These are phyloP conservation scores for Cyclostephanos invisitatus DNA, from an alignment of 108 stramenopile genomes.

Conservation along the genomic window DNA sequence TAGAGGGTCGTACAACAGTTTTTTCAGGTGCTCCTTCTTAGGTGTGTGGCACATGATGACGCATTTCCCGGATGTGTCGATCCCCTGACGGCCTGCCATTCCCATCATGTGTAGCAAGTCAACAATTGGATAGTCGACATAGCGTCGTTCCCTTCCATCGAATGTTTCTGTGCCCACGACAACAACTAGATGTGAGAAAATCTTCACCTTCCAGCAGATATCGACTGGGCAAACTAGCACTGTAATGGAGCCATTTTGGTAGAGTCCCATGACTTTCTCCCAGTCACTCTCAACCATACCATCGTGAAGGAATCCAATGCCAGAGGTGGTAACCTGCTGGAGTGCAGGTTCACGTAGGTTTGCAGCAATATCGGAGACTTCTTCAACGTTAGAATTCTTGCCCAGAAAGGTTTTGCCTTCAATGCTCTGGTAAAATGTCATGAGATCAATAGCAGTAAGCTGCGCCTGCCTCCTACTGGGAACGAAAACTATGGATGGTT, in stretches of 20 bases:
- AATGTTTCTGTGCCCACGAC: conserved; percentile 97
- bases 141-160: conserved; percentile 91
- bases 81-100: conserved; percentile 69
- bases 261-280: conserved; percentile 72
- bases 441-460: conserved; percentile 96
- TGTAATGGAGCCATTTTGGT: conserved; percentile 58
- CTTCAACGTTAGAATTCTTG: conserved; percentile 30
- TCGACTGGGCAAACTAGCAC: conserved; percentile 89
- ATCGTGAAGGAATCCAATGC: conserved; percentile 93
- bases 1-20: conserved; percentile 94
- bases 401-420: conserved; percentile 58
- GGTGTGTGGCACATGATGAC: conserved; percentile 93
- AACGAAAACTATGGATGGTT: conserved; percentile 89
- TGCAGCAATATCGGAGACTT: conserved; percentile 30
- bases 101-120: conserved; percentile 97
- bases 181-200: conserved; percentile 80
- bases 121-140: conserved; percentile 92
- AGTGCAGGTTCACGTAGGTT: conserved; percentile 83
- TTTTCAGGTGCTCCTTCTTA: conserved; percentile 93
- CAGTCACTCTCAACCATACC: conserved; percentile 88
- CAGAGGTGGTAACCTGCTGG: conserved; percentile 78
- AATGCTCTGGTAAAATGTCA: conserved; percentile 86
- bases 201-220: conserved; percentile 85
- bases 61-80: conserved; percentile 77
- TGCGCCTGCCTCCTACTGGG: conserved; percentile 96